phyloP scores from a whole-genome alignment of 768 basidiomycete genomes.

The Lyophyllum shimeji region DNA sequence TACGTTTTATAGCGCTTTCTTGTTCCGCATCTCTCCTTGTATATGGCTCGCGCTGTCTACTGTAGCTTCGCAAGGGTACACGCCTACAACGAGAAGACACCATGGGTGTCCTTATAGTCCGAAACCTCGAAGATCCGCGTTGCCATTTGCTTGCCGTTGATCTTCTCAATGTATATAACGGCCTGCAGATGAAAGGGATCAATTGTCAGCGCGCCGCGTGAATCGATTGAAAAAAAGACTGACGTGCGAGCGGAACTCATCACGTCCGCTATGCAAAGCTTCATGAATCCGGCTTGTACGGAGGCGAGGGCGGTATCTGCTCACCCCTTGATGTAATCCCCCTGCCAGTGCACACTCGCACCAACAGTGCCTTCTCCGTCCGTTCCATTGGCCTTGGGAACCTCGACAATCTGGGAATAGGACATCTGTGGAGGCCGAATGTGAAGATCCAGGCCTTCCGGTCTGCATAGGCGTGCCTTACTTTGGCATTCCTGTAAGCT shows the following conservation, averaged over 20 bases:
- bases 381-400: slow-evolving; percentile 4
- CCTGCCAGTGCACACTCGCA: slow-evolving; percentile 4
- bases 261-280: background rate
- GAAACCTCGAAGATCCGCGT: too few species aligned
- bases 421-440: background rate
- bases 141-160: too few species aligned
- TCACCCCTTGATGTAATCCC: slow-evolving; percentile 5
- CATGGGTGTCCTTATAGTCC: too few species aligned
- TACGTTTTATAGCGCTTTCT: too few species aligned
- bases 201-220: background rate
- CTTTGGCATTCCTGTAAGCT: slow-evolving; percentile 2
- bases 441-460: background rate
- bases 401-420: slow-evolving; percentile 1
- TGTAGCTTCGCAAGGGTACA: too few species aligned
- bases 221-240: background rate
- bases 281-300: too few species aligned
- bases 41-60: too few species aligned
- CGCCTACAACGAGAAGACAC: too few species aligned
- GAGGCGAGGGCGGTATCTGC: background rate
- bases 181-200: too few species aligned
- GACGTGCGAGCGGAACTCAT: slow-evolving; percentile 8
- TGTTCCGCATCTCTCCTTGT: too few species aligned
- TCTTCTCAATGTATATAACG: too few species aligned
- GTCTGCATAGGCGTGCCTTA: background rate
- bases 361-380: slow-evolving; percentile 7